Base-by-base conservation (phyloP, 2,329 filamentous ascomycete species). In the Botrytis fabae region DNA sequence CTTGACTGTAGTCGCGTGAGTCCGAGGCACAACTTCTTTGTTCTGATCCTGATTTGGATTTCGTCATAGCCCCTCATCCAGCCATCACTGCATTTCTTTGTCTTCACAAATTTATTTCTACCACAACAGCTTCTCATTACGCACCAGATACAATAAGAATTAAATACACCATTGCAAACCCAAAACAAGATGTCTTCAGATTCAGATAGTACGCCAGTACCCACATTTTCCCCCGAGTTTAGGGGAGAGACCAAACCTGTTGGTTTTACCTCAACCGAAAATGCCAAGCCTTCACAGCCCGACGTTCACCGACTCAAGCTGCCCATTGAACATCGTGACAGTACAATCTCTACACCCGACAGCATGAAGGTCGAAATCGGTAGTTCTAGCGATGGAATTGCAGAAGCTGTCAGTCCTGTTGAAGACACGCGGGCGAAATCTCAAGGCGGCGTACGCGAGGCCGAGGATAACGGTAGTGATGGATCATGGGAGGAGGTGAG, bases 401-500 rank as follows among this genome's bases (percentile, higher is more conserved):
- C 68, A 42, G 54, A 70, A 35, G 2, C 35, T 1, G 18, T 57
- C 38, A 68, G 65, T 44, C 35, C 65, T 42, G 25, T 42, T 42
- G 65, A 57, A 20, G 65, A 25, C 16, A 7, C 40, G 8, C 54
- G 22, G 22, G 20, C 68, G 28, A 70, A 46, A 46, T n/a, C 54
- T 8, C 59, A 38, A 16, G 22, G 28, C 28, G 28, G 25, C 12
- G 20, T n/a, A 16, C 42, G 28, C 20, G 38, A 69, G 65, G 5
- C 35, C 20, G 68, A 70, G 22, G 68, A 61, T 22, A 35, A 44
- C 9, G 7, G 14, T 38, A 70, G 68, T 16, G 68, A 70, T 60
- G 68, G 14, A 70, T 70, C 68, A 8, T 70, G 68, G 68, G 51
- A 70, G 35, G 68, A 70, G 6, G 28, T 70, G 25, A 62, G 44